Percentiles rank a stretch among this genome's conserved stretches.
These are phyloP conservation scores for Backusella parvicylindrica DNA, from an alignment of 192 early-diverging fungal genomes.

Conservation along the genomic window DNA sequence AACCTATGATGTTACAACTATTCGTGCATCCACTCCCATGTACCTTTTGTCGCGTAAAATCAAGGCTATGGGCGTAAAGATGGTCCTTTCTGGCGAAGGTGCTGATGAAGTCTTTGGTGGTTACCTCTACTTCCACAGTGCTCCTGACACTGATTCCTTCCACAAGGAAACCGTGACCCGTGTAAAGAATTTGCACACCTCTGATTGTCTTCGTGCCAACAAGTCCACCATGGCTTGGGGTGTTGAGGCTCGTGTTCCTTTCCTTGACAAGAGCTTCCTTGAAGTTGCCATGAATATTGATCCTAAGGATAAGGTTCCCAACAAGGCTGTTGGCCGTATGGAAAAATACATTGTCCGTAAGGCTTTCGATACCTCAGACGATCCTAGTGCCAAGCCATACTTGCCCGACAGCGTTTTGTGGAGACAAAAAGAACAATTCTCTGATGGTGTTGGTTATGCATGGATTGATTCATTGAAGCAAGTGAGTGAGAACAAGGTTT, in stretches of 20 bases:
- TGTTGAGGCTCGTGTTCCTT: slow-evolving; percentile 96
- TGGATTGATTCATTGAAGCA: slow-evolving; percentile 97
- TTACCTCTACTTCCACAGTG: slow-evolving; percentile 97
- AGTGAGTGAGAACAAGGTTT: slow-evolving; percentile 60
- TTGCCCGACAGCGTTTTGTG: slow-evolving; percentile 88
- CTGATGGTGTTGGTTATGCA: slow-evolving; percentile 95
- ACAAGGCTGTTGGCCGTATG: slow-evolving; percentile 60
- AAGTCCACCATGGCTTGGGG: slow-evolving; percentile 99
- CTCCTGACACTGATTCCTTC: slow-evolving; percentile 80
- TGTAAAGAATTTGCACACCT: slow-evolving; percentile 96
- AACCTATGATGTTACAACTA: slow-evolving; percentile 99
- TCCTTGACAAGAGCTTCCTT: slow-evolving; percentile 91
- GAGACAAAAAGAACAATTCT: slow-evolving; percentile 99
- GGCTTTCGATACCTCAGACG: slow-evolving; percentile 89
- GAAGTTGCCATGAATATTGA: slow-evolving; percentile 90
- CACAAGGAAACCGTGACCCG: slow-evolving; percentile 90
- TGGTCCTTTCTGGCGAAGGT: slow-evolving; percentile 97
- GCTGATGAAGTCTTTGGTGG: slow-evolving; percentile 97
- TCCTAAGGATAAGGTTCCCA: slow-evolving; percentile 79
- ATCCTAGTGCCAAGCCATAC: slow-evolving; percentile 66
- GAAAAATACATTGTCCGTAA: slow-evolving; percentile 95
- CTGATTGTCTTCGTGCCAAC: slow-evolving; percentile 97
- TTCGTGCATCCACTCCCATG: slow-evolving; percentile 98
- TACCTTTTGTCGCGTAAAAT: slow-evolving; percentile 96
- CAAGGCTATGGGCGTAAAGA: slow-evolving; percentile 98